Base-by-base conservation (phyloP, 2,329 filamentous ascomycete species). In the Myriosclerotinia curreyana region DNA sequence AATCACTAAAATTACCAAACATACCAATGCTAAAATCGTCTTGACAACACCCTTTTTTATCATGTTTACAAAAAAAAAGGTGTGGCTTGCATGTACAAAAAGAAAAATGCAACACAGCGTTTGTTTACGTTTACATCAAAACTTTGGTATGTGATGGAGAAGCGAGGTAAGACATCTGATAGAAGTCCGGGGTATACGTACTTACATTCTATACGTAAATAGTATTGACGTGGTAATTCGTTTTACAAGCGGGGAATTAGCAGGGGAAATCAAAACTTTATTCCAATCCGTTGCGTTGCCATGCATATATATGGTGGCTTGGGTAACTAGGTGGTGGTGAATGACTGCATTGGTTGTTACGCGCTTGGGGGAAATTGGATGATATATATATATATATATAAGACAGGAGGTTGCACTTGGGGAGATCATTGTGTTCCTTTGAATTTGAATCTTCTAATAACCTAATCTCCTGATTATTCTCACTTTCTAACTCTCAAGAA, bases 81-180 rank as follows among this genome's bases (percentile, higher is more conserved):
- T 58, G 42, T 48, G 20, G 22, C 36, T 28, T 22, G 36, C 28
- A 55, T 20, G 15, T 22, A 15, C n/a, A 5, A 25, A 12, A 40
- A 11, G 28, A 42, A 28, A 1, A 14, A 14, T 25, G 20, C 25
- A 58, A 48, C 54, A 12, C 52, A 28, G 17, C 17, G 28, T 36
- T 58, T 58, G 54, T 58, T 58, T 58, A 58, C 28, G 20, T 31
- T 58, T 34, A 22, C 22, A 55, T 42, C 15, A 8, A n/a, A 58
- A 40, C 46, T 49, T 34, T 25, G 40, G 31, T 48, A 34, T 48
- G 55, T 48, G 54, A 58, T 58, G 54, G 54, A 20, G 28, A 58
- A 48, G 54, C 54, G 54, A 58, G 31, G 42, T 58, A 9, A 58
- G 55, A 58, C 55, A 58, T 48, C 20, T 48, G n/a, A 58, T 25